Evolutionary conservation across 192 early-diverging fungal species (phyloP), one percentile per base, ranked within the genome.

Genomic region (Backusella westeae): DNA sequence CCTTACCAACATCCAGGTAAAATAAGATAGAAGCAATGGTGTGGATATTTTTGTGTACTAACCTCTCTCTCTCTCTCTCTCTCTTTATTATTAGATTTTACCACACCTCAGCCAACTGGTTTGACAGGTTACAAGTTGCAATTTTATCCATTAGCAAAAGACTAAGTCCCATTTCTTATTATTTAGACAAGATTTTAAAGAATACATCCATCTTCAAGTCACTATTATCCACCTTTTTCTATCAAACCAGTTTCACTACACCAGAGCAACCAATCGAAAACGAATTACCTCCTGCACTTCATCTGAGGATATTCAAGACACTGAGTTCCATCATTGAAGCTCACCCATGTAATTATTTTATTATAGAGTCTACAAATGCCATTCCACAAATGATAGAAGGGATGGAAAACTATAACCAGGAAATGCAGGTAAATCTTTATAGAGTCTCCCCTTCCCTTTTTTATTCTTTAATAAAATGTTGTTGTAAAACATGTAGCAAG

Each of bases 331-430:
- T 86, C n/a, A 82, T 89, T 14, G 69, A 85, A 71, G 76, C 82
- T 66, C 84, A 91, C 67, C 82, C 78, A n/a, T 78, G 81, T 53
- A 91, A 91, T 79, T 91, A 88, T 70, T 91, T 91, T 74, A 65
- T 90, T 15, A 78, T 87, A 21, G 84, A 85, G 34, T 63, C 79
- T 6, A 77, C 87, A n/a, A 87, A 84, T 39, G 71, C 83, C 32
- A 69, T 91, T 10, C 85, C 88, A 5, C 80, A 81, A 32, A 74
- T 90, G 17, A 82, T 89, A 23, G 89, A 91, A 71, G 74, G 81
- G 32, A 76, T 91, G 23, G 86, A 89, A 38, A 80, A 38, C 1
- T 86, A 85, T 76, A 76, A 81, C 49, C 63, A 68, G 39, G 73
- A 85, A 21, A 75, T 83, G 23, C 82, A 87, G 81, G 84, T 88